These are phyloP conservation scores for Centrapalus pauciflorus DNA, from an alignment of 129 eudicot genomes.

Conservation along the genomic window DNA sequence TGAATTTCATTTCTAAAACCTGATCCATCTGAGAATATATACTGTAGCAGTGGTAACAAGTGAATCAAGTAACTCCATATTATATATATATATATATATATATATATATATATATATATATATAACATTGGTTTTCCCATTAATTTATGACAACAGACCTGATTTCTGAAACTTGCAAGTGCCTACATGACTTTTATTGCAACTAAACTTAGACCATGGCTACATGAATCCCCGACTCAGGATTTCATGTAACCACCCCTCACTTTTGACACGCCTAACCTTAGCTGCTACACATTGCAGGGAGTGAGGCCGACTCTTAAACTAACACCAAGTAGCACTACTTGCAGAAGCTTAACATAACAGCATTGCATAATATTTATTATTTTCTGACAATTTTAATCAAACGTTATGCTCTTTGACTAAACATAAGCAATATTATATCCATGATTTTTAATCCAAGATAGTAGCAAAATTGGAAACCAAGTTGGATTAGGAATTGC, in stretches of 20 bases:
- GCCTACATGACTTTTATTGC: not conserved
- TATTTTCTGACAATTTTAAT: no score
- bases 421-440: no score
- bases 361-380: no score
- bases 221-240: not conserved
- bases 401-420: no score
- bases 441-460: no score
- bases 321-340: no score
- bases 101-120: no score
- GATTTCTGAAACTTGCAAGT: not conserved
- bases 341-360: no score
- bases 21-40: not conserved
- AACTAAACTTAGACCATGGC: not conserved
- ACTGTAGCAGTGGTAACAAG: not conserved
- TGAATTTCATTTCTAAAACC: not conserved
- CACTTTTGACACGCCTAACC: not conserved
- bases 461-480: no score
- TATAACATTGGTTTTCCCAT: no score
- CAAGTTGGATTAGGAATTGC: no score
- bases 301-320: not conserved
- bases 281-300: not conserved
- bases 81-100: no score
- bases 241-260: not conserved
- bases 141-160: not conserved
- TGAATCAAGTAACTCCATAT: not conserved